Conservation (phyloP, 169 alveolate species). For the Eimeria tenella region DNA sequence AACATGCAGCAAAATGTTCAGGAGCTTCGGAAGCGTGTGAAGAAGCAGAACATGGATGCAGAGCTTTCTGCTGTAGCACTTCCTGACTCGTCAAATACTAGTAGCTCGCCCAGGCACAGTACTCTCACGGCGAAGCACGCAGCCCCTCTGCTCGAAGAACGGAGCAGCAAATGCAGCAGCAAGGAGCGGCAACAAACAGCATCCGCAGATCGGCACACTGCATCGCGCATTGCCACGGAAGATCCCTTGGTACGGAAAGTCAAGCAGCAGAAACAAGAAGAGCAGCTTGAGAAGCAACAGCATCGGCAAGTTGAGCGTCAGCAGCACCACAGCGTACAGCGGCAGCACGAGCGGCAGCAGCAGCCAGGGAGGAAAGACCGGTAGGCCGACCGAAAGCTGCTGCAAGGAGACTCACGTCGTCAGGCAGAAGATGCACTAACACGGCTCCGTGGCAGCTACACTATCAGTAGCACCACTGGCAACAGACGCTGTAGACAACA, state of each 20-base stretch:
- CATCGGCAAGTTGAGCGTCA: background rate
- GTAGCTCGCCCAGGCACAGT: background rate
- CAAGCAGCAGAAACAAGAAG: slow-evolving; percentile 13
- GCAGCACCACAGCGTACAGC: background rate
- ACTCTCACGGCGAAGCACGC: background rate
- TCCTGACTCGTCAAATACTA: background rate
- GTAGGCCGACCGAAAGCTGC: too few relatives aligned
- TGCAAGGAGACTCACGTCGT: too few relatives aligned
- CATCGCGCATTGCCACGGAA: background rate
- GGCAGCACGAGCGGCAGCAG: too few relatives aligned
- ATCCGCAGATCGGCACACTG: background rate
- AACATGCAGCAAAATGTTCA: slow-evolving; percentile 7
- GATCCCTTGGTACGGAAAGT: background rate
- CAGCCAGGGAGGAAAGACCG: too few relatives aligned
- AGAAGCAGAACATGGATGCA: background rate
- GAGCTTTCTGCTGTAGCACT: background rate
- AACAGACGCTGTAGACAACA: background rate
- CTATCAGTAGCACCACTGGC: too few relatives aligned
- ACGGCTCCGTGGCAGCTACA: too few relatives aligned
- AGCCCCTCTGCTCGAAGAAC: background rate
- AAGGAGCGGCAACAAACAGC: background rate
- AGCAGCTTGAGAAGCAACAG: background rate
- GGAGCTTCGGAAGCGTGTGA: background rate
- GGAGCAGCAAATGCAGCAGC: slow-evolving; percentile 26
- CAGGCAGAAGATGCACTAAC: too few relatives aligned